Base-by-base conservation (phyloP, 306 rosid species). In the Myrica gale region DNA sequence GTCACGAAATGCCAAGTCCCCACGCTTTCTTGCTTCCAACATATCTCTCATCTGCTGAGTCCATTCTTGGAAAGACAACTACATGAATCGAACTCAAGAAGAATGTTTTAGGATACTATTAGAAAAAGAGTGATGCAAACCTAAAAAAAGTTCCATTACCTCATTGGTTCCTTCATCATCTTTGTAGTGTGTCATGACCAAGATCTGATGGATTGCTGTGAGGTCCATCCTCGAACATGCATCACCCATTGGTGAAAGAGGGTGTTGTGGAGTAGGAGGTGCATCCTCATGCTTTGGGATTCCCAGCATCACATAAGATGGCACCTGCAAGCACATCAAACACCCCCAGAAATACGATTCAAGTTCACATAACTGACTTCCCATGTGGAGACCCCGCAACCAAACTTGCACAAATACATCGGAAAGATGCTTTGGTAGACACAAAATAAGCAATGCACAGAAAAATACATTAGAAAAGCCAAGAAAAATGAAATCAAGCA, bases 31-130 rank as follows among this genome's bases (percentile, higher is more conserved):
- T 61, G 93, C 94, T 74, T 82, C 91, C 82, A 88, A 76, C 91
- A 89, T 86, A 72, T 92, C 96, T 80, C 89, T 87, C 85, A 88
- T 87, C 76, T 87, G 94, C 73, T 89, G 96, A 44, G 91, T 90
- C 94, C 96, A 92, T 78, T 89, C 97, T 89, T 90, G 96, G 87
- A 90, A 92, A 79, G 91, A 92, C 79, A 90, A 76, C 90, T 89
- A 47, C 55, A 63, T 26, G 74, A 79, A n/a, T 60, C 51, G 32
- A 41, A 44, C 46, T 57, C 56, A 74, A 72, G 21, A n/a, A 60
- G 42, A 9, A 23, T 53, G 32, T 12, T 73, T 76, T 72, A 82
- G 69, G 13, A 71, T 52, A 19, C 51, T 21, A 55, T 39, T 23
- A 39, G 72, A 54, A 9, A 55, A 72, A 54, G 37, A 63, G 71